A percentile compares a stretch with the other conserved stretches of the same genome.
Evolutionary conservation across 768 basidiomycete genomes (phyloP).

Genomic region (Rhizopogon vulgaris): DNA sequence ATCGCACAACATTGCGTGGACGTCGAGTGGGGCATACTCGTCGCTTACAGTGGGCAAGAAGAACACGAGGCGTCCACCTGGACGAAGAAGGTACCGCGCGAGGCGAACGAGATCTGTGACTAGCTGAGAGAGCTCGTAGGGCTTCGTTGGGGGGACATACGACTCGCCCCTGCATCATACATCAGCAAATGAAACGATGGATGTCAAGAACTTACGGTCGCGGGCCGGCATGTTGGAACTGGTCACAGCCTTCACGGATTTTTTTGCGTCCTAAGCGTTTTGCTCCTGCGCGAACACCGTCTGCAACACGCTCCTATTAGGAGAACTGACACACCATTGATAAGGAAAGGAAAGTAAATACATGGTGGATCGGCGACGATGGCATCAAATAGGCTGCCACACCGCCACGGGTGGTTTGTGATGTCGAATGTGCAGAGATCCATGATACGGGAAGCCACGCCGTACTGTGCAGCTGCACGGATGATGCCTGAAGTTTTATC

Average conservation of each 20-base stretch:
- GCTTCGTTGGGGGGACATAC: slow-evolving; percentile 85
- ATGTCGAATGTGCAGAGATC: slow-evolving; percentile 91
- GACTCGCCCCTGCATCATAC: slow-evolving; percentile 43
- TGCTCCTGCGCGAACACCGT: slow-evolving; percentile 88
- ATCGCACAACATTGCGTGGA: slow-evolving; percentile 69
- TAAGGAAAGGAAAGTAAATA: slow-evolving; percentile 30
- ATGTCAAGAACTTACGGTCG: slow-evolving; percentile 37
- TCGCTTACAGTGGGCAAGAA: slow-evolving; percentile 92
- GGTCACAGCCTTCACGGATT: slow-evolving; percentile 21
- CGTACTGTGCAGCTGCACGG: slow-evolving; percentile 81
- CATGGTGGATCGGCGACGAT: slow-evolving; percentile 95
- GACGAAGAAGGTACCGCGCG: slow-evolving; percentile 78
- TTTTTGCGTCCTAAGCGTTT: slow-evolving; percentile 73
- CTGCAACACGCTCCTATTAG: slow-evolving; percentile 31
- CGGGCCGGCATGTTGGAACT: slow-evolving; percentile 25
- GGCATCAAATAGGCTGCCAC: slow-evolving; percentile 87
- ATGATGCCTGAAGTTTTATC: slow-evolving; percentile 60
- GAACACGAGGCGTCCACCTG: slow-evolving; percentile 86
- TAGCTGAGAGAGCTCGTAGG: slow-evolving; percentile 86
- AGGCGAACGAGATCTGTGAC: slow-evolving; percentile 75
- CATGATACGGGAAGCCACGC: slow-evolving; percentile 61
- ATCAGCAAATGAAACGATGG: background rate
- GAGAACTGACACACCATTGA: background rate
- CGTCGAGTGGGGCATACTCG: slow-evolving; percentile 83
- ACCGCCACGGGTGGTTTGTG: slow-evolving; percentile 84